These are phyloP conservation scores for Penicillium nordicum DNA, from an alignment of 2,329 filamentous ascomycete genomes.

Conservation along the genomic window DNA sequence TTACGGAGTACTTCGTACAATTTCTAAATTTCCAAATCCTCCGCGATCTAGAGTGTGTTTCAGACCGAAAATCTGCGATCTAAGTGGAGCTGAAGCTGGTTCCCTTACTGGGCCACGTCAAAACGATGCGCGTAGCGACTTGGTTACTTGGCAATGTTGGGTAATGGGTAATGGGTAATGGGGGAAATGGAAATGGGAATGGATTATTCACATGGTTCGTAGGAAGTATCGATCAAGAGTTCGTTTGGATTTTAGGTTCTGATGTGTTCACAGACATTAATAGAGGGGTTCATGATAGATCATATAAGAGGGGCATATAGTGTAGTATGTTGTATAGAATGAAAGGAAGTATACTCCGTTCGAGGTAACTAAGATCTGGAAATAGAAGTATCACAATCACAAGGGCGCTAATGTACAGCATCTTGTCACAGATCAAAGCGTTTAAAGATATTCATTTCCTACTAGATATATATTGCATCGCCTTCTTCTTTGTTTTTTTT, in stretches of 20 bases:
- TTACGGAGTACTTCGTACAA: no score
- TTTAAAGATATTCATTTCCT: background rate
- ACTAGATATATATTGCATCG: no score
- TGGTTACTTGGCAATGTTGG: background rate
- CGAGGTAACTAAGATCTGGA: constrained; percentile 4
- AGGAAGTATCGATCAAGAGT: background rate
- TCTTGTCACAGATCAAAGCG: background rate
- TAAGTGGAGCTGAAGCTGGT: constrained; percentile 1
- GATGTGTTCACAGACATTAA: background rate
- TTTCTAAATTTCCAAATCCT: background rate
- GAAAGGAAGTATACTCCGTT: no score
- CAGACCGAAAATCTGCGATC: background rate
- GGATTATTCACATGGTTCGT: background rate
- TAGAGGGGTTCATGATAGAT: constrained; percentile 21
- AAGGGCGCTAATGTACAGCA: constrained; percentile 9
- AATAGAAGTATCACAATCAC: constrained; percentile 20
- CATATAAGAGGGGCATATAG: constrained; percentile 10
- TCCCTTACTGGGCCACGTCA: constrained; percentile 1
- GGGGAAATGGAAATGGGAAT: background rate
- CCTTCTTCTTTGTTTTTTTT: no score
- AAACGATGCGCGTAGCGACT: constrained; percentile 2
- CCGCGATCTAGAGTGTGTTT: background rate
- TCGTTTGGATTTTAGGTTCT: background rate
- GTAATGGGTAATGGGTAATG: background rate
- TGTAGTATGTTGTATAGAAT: background rate